Evolutionary conservation across 1,284 basidiomycete genomes (phyloP).

Genomic region (Trichosporon sp.): DNA sequence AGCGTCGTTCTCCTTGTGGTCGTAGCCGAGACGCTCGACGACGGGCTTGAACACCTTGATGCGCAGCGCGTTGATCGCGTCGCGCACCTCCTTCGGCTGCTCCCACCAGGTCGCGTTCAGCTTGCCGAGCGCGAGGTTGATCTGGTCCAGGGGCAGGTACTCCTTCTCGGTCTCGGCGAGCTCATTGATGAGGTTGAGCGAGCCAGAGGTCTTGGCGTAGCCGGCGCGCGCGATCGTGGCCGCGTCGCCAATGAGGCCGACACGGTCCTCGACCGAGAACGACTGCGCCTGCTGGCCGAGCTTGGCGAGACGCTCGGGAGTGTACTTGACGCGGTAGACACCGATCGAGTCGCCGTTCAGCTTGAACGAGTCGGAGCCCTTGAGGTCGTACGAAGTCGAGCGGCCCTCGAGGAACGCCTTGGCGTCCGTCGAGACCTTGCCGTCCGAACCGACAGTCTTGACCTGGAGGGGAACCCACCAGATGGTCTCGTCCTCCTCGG

Average conservation of each 20-base stretch:
- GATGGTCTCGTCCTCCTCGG: conserved; percentile 85
- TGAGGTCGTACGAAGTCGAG: conserved; percentile 67
- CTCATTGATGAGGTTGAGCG: conserved; percentile 70
- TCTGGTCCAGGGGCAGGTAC: conserved; percentile 57
- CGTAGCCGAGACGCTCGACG: conserved; percentile 77
- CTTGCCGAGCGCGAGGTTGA: conserved; percentile 59
- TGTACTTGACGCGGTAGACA: conserved; percentile 86
- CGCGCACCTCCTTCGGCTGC: conserved; percentile 62
- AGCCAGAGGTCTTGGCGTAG: conserved; percentile 72
- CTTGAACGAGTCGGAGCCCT: conserved; percentile 73
- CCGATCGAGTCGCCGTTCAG: conserved; percentile 87
- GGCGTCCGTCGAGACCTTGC: conserved; percentile 62
- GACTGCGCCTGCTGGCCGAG: conserved; percentile 79
- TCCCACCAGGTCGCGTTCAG: conserved; percentile 86
- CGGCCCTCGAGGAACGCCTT: conserved; percentile 70
- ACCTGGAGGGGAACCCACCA: conserved; percentile 84
- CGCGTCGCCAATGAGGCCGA: conserved; percentile 81
- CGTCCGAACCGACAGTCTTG: conserved; percentile 61
- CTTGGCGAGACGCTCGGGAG: conserved; percentile 73
- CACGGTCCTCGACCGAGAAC: conserved; percentile 81
- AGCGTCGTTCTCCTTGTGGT: conserved; percentile 70
- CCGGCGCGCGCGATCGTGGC: conserved; percentile 80
- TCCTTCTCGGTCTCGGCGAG: conserved; percentile 71
- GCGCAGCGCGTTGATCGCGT: conserved; percentile 67
- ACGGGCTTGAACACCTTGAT: conserved; percentile 77